phyloP scores from a whole-genome alignment of 768 basidiomycete species.

The Lactarius sanguifluus region DNA sequence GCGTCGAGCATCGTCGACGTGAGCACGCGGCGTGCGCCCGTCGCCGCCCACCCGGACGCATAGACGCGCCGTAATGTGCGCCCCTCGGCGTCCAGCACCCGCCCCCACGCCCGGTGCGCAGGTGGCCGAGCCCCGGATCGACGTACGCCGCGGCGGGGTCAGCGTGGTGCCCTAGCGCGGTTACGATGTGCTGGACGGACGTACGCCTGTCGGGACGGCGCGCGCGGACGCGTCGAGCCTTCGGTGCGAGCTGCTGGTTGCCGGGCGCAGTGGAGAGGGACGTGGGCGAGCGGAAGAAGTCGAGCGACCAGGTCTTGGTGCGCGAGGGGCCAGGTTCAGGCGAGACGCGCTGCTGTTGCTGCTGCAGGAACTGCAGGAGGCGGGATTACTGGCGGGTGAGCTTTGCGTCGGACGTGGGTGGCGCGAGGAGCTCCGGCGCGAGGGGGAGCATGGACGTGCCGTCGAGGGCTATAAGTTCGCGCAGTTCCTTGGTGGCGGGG shows the following conservation, averaged over 20 bases:
- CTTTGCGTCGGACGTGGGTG: constrained; percentile 38
- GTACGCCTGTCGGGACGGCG: constrained; percentile 57
- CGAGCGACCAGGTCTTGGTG: constrained; percentile 71
- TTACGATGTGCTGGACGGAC: constrained; percentile 60
- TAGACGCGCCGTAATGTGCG: constrained; percentile 63
- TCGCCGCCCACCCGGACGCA: constrained; percentile 91
- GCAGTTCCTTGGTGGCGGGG: constrained; percentile 89
- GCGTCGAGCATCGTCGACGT: constrained; percentile 94
- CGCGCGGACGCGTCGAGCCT: constrained; percentile 49
- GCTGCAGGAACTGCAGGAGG: constrained; percentile 64
- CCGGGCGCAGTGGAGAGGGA: constrained; percentile 36
- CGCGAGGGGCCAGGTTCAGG: constrained; percentile 45
- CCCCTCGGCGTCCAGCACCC: constrained; percentile 44
- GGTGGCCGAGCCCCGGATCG: constrained; percentile 54
- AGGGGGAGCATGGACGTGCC: constrained; percentile 70
- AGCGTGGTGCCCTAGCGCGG: constrained; percentile 82
- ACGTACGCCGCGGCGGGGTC: constrained; percentile 62
- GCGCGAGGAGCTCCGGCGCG: constrained; percentile 43
- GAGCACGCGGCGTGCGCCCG: constrained; percentile 88
- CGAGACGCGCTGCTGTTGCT: constrained; percentile 41
- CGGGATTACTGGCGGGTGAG: constrained; percentile 66
- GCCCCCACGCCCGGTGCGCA: constrained; percentile 54
- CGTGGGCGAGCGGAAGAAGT: constrained; percentile 76
- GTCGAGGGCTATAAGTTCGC: constrained; percentile 70
- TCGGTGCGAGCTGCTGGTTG: constrained; percentile 37